Evolutionary conservation across 2,329 filamentous ascomycete genomes (phyloP), one percentile per base, ranked within the genome.

Genomic region (Tolypocladium sp.): DNA sequence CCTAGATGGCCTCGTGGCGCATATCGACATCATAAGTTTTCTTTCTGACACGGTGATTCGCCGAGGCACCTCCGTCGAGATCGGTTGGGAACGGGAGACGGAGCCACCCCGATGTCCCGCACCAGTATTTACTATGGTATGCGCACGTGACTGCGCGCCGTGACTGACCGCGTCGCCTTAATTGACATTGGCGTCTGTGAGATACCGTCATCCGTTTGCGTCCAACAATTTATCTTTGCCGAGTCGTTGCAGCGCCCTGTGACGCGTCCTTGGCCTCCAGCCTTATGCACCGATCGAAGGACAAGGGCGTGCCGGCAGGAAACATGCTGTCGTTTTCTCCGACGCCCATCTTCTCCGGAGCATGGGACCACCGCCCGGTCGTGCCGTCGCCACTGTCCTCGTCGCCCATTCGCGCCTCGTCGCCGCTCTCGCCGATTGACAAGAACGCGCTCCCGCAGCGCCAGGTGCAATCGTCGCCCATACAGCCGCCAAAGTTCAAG

Each of bases 341-440:
- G 41, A 66, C 75, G n/a, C 75, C 79, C 22, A 72, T 76, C 55
- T 77, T 80, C 66, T 73, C 74, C 56, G 70, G 73, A 59, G 68
- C 72, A 38, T 79, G 77, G 70, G 71, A 76, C 55, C 70, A 79
- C 69, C 76, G 76, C 20, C 82, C 83, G 2, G 62, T 71, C 41
- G 71, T 78, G 37, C 72, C 83, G 1, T 86, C 83, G 55, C 83
- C 82, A 7, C 79, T 85, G 4, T 83, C 83, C 3, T 86, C 83
- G 2, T 84, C 82, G 3, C 82, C 83, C 15, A 70, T 84, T 57
- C 81, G 82, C 64, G 76, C 78, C n/a, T 76, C 78, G 6, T 79
- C 81, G 13, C 73, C 75, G 13, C 71, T 79, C 10, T 78, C 77
- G 1, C 72, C 75, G 22, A 71, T 76, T 62, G 68, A 80, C 58